Conservation (phyloP, 768 basidiomycete species). For the Lentinula sp. region DNA sequence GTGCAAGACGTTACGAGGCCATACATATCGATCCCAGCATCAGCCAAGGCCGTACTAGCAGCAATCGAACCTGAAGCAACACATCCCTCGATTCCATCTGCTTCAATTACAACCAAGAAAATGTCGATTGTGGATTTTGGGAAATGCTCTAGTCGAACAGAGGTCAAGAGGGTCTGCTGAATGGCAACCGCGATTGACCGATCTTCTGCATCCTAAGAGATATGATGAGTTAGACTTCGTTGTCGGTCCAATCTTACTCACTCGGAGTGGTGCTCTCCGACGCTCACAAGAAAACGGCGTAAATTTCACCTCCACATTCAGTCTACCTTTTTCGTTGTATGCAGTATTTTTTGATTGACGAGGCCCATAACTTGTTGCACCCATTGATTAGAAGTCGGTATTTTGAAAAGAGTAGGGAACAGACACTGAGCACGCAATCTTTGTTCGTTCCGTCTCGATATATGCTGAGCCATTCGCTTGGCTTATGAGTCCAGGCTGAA, state of each 20-base stretch:
- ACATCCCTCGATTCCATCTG: constrained; percentile 87
- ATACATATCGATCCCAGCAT: constrained; percentile 88
- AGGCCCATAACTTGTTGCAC: constrained; percentile 63
- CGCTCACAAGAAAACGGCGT: constrained; percentile 84
- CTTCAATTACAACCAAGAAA: constrained; percentile 84
- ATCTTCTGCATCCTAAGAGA: constrained; percentile 85
- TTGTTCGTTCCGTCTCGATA: constrained; percentile 86
- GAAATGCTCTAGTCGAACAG: constrained; percentile 82
- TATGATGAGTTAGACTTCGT: constrained; percentile 14
- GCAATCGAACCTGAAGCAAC: constrained; percentile 84
- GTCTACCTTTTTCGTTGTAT: constrained; percentile 82
- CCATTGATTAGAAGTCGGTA: constrained; percentile 8
- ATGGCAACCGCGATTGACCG: constrained; percentile 77
- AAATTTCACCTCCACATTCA: constrained; percentile 97
- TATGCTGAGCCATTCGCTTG: constrained; percentile 98
- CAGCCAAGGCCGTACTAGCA: constrained; percentile 84
- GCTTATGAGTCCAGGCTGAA: constrained; percentile 84
- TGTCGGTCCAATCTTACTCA: constrained; percentile 31
- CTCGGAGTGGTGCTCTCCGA: constrained; percentile 80
- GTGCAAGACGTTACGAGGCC: constrained; percentile 85
- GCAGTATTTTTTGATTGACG: constrained; percentile 74
- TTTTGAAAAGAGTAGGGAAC: constrained; percentile 22
- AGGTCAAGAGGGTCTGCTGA: constrained; percentile 78
- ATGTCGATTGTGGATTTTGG: constrained; percentile 94
- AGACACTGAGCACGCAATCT: constrained; percentile 95